Evolutionary conservation across 345 rosid genomes (phyloP), one percentile per base, ranked within the genome.

Genomic region (Balakata baccata): DNA sequence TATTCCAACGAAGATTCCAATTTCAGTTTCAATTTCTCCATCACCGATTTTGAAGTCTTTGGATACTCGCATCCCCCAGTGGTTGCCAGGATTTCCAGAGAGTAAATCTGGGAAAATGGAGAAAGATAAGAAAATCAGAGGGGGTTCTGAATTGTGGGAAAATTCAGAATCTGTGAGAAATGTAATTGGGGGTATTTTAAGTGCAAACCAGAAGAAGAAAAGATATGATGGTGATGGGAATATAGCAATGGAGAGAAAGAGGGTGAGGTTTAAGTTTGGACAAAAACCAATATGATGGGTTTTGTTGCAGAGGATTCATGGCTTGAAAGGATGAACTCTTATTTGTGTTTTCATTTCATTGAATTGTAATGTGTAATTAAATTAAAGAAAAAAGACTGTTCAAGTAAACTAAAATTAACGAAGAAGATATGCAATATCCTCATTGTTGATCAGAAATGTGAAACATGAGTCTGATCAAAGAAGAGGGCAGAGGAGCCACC

Each of bases 41-140:
- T 3, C 6, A 37, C 64, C 17, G 38, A 49, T 64, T 50, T 16
- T 39, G 50, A 43, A 41, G 0, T 41, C 47, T 41, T 34, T 66
- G 84, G 62, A 29, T 29, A 29, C 1, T 29, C 34, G 34, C 34
- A 29, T 84, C 20, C 86, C 86, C 2, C 45, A 64, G 65, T 86
- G 89, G 87, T 39, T 82, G 71, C 86, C 86, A 1, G 67, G 49
- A 12, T 75, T 82, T 64, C 86, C 86, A 4, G 84, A 82, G 7
- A 59, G 23, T 41, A 47, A 52, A 20, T 22, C 41, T 5, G 60
- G 69, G 9, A 58, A 57, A 16, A 3, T 7, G 13, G 71, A 12
- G 23, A 3, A 43, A 29, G 37, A 50, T 10, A 58, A 7, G 54
- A 56, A 57, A 37, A 11, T 23, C 23, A 17, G 47, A 1, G 39